Evolutionary conservation across 768 basidiomycete species (phyloP), one percentile per base, ranked within the genome.

Genomic region (Panus rudis): DNA sequence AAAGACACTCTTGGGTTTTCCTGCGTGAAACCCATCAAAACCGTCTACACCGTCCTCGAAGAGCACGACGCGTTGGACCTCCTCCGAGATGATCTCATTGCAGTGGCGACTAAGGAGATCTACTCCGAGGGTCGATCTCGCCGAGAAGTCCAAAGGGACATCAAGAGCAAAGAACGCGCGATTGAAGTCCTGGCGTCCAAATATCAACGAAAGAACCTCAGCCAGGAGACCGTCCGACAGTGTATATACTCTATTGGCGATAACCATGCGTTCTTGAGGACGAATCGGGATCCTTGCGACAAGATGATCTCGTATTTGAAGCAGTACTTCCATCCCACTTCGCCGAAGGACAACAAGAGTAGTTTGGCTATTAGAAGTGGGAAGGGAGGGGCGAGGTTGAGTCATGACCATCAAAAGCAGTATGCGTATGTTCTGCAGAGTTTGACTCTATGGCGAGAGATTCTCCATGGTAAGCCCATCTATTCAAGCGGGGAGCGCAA

Each of bases 171-270:
- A 58, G 89, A 92, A 57, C 80, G 81, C 10, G 89, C 89, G 11
- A 87, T 92, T 47, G 89, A 90, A 61, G 69, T 69, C 0, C 75
- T 92, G 3, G 75, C 88, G 2, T 40, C 68, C 17, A 77, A 74
- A 26, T 89, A 88, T 54, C 68, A 75, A 22, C 70, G 73, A 16
- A 64, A 69, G 14, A 75, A 72, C 5, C 69, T 88, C 16, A 64
- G 69, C 11, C 79, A 79, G 50, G 88, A 91, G 55, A 63, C 71
- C 37, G 65, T 88, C 8, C 73, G 81, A 23, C 84, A 89, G 56
- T 90, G 87, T 56, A 61, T 92, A 39, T 92, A 91, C 59, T 86
- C 83, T 53, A 90, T 92, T 39, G 89, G 89, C 2, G 89, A 92
- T 61, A 92, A 92, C 54, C 86, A 91, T 56, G 85, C 89, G 10